Conservation (phyloP, 345 rosid genomes). For the Eucalyptus regnans region DNA sequence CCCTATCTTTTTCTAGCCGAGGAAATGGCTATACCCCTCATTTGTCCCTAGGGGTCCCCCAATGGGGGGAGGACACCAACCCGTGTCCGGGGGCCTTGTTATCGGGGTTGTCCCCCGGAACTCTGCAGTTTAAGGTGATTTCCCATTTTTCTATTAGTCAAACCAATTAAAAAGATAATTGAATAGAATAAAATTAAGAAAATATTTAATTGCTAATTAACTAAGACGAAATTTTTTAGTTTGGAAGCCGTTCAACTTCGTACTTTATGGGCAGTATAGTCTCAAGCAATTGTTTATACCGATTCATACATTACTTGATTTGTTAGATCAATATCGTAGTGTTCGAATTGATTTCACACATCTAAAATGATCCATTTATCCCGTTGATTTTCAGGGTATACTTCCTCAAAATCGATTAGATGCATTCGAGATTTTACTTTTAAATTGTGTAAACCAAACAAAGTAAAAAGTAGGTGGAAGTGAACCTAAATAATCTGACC, state of each 20-base stretch:
- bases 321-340: background rate
- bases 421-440: background rate
- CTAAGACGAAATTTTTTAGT: background rate
- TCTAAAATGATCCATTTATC: accelerated
- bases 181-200: background rate
- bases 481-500: background rate
- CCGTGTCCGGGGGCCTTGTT: no score
- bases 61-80: no score
- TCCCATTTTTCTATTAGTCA: background rate
- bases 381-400: accelerated
- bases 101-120: no score
- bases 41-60: no score
- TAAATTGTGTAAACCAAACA: background rate
- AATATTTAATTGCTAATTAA: background rate
- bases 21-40: no score
- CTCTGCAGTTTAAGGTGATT: background rate
- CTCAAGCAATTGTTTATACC: background rate
- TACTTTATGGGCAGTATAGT: accelerated
- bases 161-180: background rate
- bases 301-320: background rate
- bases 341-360: accelerated
- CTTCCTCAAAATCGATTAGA: accelerated
- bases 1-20: no score
- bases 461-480: background rate
- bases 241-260: background rate